phyloP scores from a whole-genome alignment of 768 basidiomycete species.

The Leccinum truebloodii region DNA sequence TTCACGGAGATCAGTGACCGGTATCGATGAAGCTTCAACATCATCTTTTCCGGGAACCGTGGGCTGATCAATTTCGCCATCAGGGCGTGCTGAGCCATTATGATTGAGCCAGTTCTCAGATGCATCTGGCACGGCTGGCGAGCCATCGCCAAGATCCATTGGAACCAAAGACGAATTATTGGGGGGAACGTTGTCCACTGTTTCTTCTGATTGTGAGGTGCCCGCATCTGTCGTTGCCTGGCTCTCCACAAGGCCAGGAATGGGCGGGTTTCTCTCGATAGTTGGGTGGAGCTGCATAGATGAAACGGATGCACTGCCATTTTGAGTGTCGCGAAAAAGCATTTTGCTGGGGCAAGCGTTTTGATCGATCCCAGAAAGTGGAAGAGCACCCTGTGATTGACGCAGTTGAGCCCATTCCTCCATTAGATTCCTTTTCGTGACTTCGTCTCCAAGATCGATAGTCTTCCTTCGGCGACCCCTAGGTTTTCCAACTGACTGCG shows the following conservation, averaged over 20 bases:
- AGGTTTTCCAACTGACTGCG: slow-evolving; percentile 9
- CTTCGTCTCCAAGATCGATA: slow-evolving; percentile 22
- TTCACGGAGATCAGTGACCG: not conserved
- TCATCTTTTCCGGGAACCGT: not conserved
- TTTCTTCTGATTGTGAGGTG: slow-evolving; percentile 9
- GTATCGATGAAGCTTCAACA: not conserved
- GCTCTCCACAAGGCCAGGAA: not conserved
- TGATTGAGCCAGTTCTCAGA: not conserved
- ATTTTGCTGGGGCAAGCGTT: slow-evolving; percentile 1
- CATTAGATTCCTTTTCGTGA: slow-evolving; percentile 25
- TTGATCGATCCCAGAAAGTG: slow-evolving; percentile 13
- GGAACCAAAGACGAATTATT: not conserved
- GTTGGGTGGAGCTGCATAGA: not conserved
- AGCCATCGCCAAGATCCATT: slow-evolving; percentile 1
- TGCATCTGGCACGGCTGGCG: not conserved
- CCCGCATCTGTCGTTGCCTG: not conserved
- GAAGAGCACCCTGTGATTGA: slow-evolving; percentile 27
- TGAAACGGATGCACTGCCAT: slow-evolving; percentile 2
- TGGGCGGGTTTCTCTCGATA: not conserved
- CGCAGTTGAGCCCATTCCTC: slow-evolving; percentile 34
- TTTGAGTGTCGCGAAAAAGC: not conserved
- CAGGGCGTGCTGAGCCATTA: not conserved
- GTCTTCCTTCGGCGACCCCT: slow-evolving; percentile 20
- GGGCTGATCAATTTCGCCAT: slow-evolving; percentile 3
- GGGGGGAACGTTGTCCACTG: not conserved